Evolutionary conservation across 805 yeast species (phyloP), one percentile per base, ranked within the genome.

Genomic region (Yarrowia alimentaria): DNA sequence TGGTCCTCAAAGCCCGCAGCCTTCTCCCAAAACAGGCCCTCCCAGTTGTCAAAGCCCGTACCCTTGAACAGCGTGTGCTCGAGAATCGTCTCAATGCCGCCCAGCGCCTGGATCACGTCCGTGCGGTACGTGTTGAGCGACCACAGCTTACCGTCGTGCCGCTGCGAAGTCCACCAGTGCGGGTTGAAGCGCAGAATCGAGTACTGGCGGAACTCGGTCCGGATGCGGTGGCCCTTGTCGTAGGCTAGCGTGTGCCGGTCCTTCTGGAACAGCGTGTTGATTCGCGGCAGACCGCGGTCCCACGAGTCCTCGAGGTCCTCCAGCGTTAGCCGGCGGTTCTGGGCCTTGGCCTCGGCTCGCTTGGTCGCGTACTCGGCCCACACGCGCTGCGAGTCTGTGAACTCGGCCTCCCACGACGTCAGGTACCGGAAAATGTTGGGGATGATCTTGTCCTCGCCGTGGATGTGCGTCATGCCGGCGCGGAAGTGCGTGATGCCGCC

Each of bases 41-140:
- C 99, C 99, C 99, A 93, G 7, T 94, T 85, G 58, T 85, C 95
- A 62, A 93, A 93, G 0, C 99, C 99, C 1, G 99, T 93, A 10
- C 95, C 99, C 63, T 85, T 88, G 72, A 93, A 93, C 37, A 93
- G 68, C 0, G 98, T 89, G 60, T 93, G 99, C 61, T 91, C 98
- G 54, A 93, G 67, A 62, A 93, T 93, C 0, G 98, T 88, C 61
- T 91, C 97, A 53, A 93, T 85, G 45, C 99, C 99, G 38, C 99
- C 99, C 3, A 93, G 74, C 0, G 98, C 95, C 66, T 93, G 97
- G 35, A 93, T 90, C 2, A 93, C 96, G 68, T 93, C 99, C 0
- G 96, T 83, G 59, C 99, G 74, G 64, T 93, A 93, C 0, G 95
- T 83, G 60, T 85, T 86, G 58, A 93, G 70, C 61, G 90, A 90